A percentile compares a stretch with the other conserved stretches of the same genome.
Evolutionary conservation across 2,329 filamentous ascomycete genomes (phyloP).

Genomic region (Elsinoe arachidis): DNA sequence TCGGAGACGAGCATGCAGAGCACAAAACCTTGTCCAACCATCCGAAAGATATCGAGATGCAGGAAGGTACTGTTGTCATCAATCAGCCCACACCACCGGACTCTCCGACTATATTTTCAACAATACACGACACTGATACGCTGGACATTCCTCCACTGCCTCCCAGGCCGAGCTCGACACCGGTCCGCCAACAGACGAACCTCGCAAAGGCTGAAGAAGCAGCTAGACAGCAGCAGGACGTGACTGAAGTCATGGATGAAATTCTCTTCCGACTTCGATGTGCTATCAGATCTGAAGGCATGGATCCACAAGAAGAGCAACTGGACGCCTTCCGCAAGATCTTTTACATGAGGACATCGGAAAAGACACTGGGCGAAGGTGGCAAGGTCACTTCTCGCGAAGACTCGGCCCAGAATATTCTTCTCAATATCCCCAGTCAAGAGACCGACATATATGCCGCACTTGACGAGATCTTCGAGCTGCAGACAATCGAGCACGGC

Average conservation of each 20-base stretch:
- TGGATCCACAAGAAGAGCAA: conserved; percentile 65
- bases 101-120: conserved; percentile 22
- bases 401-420: conserved; percentile 54
- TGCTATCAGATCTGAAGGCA: conserved; percentile 64
- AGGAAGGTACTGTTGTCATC: conserved; percentile 13
- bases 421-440: conserved; percentile 49
- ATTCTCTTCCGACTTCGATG: conserved; percentile 85
- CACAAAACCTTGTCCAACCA: background rate
- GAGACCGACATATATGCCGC: conserved; percentile 69
- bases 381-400: conserved; percentile 40
- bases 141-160: conserved; percentile 47
- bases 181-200: conserved; percentile 20
- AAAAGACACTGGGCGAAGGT: conserved; percentile 32
- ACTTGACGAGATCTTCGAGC: conserved; percentile 76
- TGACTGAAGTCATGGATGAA: conserved; percentile 90
- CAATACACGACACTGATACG: background rate
- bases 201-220: conserved; percentile 48
- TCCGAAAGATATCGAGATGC: conserved; percentile 19
- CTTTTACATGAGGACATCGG: conserved; percentile 21
- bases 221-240: conserved; percentile 70
- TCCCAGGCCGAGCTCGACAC: conserved; percentile 37
- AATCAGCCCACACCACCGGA: conserved; percentile 24
- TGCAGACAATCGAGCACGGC: conserved; percentile 60
- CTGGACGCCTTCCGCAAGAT: conserved; percentile 46
- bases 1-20: background rate